phyloP scores from a whole-genome alignment of 2,329 filamentous ascomycete species.

The Graphilbum fragrans region DNA sequence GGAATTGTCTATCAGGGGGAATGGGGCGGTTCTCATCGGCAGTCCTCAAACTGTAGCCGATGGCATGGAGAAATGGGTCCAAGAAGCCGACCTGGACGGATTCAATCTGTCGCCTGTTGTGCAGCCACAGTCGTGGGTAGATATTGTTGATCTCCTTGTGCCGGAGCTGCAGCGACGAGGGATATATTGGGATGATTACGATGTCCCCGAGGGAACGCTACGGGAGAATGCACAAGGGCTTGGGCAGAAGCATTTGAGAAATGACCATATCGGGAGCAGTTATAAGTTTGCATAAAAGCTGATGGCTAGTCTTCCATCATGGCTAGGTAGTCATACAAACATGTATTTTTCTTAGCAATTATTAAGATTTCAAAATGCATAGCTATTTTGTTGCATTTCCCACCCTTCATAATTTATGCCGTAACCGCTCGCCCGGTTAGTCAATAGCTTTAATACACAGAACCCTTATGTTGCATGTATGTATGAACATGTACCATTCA shows the following conservation, averaged over 20 bases:
- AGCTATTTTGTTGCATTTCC: too few species aligned
- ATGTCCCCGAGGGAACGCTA: constrained; percentile 27
- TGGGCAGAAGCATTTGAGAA: constrained; percentile 19
- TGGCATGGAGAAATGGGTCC: constrained; percentile 53
- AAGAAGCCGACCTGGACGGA: constrained; percentile 59
- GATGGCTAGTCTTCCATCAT: too few species aligned
- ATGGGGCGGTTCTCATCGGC: constrained; percentile 35
- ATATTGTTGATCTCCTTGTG: constrained; percentile 51
- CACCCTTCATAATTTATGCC: too few species aligned
- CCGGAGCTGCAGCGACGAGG: constrained; percentile 49
- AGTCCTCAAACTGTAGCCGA: constrained; percentile 56
- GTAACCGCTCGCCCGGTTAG: too few species aligned
- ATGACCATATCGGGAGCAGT: constrained; percentile 24
- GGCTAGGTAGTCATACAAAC: too few species aligned
- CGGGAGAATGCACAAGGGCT: constrained; percentile 27
- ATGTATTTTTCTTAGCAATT: too few species aligned
- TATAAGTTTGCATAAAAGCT: constrained; percentile 24
- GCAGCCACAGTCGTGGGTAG: constrained; percentile 48
- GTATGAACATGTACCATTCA: too few species aligned
- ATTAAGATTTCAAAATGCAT: too few species aligned
- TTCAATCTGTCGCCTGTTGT: constrained; percentile 41
- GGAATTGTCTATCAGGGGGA: constrained; percentile 11
- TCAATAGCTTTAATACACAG: too few species aligned
- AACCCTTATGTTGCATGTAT: too few species aligned
- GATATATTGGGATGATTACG: constrained; percentile 38